phyloP scores from a whole-genome alignment of 2,329 filamentous ascomycete genomes.

The Claviceps paspali region DNA sequence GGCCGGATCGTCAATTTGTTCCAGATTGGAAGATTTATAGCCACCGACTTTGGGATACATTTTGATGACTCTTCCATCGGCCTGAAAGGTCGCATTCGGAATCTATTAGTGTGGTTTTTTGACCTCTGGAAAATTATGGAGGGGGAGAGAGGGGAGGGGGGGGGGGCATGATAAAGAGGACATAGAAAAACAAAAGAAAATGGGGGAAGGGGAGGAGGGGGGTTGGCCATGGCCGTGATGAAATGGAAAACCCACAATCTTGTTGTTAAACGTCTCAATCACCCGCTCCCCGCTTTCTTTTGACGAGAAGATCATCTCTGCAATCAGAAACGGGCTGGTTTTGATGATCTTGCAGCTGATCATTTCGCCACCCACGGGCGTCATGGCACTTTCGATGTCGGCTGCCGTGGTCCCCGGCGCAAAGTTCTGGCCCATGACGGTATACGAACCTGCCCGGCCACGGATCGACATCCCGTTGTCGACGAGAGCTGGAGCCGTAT shows the following conservation, averaged over 20 bases:
- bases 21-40: slow-evolving; percentile 12
- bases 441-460: slow-evolving; percentile 57
- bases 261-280: slow-evolving; percentile 62
- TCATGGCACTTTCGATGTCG: slow-evolving; percentile 71
- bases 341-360: slow-evolving; percentile 52
- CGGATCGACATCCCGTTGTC: slow-evolving; percentile 48
- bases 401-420: slow-evolving; percentile 67
- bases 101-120: background rate
- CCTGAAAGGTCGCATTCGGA: slow-evolving; percentile 25
- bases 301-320: slow-evolving; percentile 60
- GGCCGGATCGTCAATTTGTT: slow-evolving; percentile 14
- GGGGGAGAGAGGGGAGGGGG: background rate
- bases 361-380: slow-evolving; percentile 55
- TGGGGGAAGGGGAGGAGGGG: slow-evolving; percentile 6
- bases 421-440: slow-evolving; percentile 67
- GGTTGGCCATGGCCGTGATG: too few species aligned
- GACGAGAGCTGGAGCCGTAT: slow-evolving; percentile 4
- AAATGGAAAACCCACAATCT: slow-evolving; percentile 40
- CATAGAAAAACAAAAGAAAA: too few species aligned
- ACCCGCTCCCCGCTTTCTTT: slow-evolving; percentile 60
- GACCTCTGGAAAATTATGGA: too few species aligned
- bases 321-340: slow-evolving; percentile 55
- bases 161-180: too few species aligned
- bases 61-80: slow-evolving; percentile 58
- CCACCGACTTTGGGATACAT: slow-evolving; percentile 52